Conservation (phyloP, 805 yeast genomes). For the Saccharomycopsis malanga region DNA sequence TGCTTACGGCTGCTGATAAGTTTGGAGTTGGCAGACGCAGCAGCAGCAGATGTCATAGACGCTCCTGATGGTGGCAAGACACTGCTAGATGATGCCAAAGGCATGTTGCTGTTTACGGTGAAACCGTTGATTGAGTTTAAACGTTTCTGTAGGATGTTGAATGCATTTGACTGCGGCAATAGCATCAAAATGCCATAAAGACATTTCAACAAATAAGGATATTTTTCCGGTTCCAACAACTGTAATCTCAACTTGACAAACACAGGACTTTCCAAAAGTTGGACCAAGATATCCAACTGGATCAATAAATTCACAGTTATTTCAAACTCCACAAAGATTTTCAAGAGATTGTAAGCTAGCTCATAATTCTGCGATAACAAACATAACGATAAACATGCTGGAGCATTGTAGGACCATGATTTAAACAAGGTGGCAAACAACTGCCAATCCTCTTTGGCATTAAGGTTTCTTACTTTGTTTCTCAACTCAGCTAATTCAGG, state of each 20-base stretch:
- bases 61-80: not conserved
- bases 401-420: conserved; percentile 89
- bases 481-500: conserved; percentile 72
- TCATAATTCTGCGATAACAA: conserved; percentile 83
- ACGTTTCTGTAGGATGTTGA: conserved; percentile 71
- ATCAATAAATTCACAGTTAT: conserved; percentile 70
- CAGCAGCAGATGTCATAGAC: conserved; percentile 3
- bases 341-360: conserved; percentile 74
- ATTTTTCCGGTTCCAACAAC: conserved; percentile 75
- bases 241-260: conserved; percentile 82
- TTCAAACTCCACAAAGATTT: conserved; percentile 75
- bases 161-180: conserved; percentile 89
- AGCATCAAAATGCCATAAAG: conserved; percentile 90
- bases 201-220: conserved; percentile 78
- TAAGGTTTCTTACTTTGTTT: conserved; percentile 56
- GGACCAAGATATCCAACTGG: conserved; percentile 85
- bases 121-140: conserved; percentile 44
- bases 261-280: conserved; percentile 85
- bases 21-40: conserved; percentile 2
- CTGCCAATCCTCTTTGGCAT: conserved; percentile 53
- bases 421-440: conserved; percentile 72
- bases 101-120: conserved; percentile 2
- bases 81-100: conserved; percentile 1
- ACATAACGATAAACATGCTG: conserved; percentile 81
- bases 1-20: conserved; percentile 11